Base-by-base conservation (phyloP, 805 yeast genomes). In the Brettanomyces naardenensis region DNA sequence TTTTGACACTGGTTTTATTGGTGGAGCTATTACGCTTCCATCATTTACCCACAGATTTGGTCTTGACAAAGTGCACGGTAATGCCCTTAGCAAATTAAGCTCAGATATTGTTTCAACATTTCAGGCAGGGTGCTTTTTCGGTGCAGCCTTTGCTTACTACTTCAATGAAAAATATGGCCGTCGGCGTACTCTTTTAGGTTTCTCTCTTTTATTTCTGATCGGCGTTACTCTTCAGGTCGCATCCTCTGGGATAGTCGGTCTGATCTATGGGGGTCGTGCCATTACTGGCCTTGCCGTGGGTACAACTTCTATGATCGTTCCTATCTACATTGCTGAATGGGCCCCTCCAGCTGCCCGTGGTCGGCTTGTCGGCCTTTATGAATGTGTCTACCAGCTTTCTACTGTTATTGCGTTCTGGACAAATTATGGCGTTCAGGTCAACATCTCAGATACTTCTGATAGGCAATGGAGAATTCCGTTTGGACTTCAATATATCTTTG, bases 101-200 rank as follows among this genome's bases (percentile, higher is more conserved):
- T 69, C 78, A 5, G 75, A 72, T 49, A 74, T 75, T 47, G 64
- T 73, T 4, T 59, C 78, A 5, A 75, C 75, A 80, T 80, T 74
- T 6, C 77, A 71, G 46, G 51, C 75, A 21, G 54, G 54, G 11
- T 67, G 74, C 15, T 64, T 73, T 28, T 77, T 71, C 28, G 81
- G 81, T 15, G 59, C 77, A 17, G 37, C 73, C 13, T 36, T 73
- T 18, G 72, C 78, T 1, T 63, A 68, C 51, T 65, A 59, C 41
- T 49, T 71, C 1, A 70, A 67, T 28, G 80, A 75, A 47, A 59
- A 58, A 32, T 46, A 75, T 28, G 81, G 81, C 15, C 61, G 80
- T 47, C 61, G 71, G 36, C 56, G 70, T 47, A 57, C 78, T 9
- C 53, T 73, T 35, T 72, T 71, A 45, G 49, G 51, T 2, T 62